Percentiles rank a stretch among this genome's conserved stretches.
These are phyloP conservation scores for Yamadazyma siamensis DNA, from an alignment of 1,139 yeast genomes.

Conservation along the genomic window DNA sequence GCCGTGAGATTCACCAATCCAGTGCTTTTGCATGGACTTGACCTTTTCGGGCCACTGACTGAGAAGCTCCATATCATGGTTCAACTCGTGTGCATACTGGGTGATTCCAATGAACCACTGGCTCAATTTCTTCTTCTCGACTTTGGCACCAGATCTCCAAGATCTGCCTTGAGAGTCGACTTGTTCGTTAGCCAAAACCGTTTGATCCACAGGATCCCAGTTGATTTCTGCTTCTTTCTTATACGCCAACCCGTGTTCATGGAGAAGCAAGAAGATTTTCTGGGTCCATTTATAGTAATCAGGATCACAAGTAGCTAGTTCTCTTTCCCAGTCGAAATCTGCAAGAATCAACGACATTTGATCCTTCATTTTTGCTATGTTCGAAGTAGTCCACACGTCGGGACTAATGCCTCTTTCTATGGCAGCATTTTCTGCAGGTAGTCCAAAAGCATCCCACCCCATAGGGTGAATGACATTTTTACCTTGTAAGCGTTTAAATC, in stretches of 20 bases:
- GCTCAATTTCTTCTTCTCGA: constrained; percentile 71
- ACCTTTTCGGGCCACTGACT: constrained; percentile 86
- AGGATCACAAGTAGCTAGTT: constrained; percentile 81
- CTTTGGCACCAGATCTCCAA: constrained; percentile 96
- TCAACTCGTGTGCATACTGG: constrained; percentile 64
- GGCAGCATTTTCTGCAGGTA: constrained; percentile 98
- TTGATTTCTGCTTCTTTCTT: constrained; percentile 84
- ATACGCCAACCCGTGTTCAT: constrained; percentile 78
- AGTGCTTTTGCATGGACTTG: constrained; percentile 82
- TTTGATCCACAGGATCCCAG: constrained; percentile 96
- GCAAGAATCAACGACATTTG: constrained; percentile 79
- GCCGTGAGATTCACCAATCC: constrained; percentile 93
- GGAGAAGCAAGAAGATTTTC: constrained; percentile 68
- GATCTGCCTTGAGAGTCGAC: constrained; percentile 88
- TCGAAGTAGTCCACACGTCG: constrained; percentile 72
- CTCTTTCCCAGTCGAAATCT: constrained; percentile 92
- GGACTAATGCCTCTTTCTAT: constrained; percentile 81
- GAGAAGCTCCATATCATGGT: constrained; percentile 57
- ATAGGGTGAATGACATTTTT: constrained; percentile 84
- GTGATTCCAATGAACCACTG: constrained; percentile 96
- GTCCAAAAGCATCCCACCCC: constrained; percentile 99
- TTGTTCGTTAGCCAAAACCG: constrained; percentile 95
- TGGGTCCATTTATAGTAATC: constrained; percentile 94
- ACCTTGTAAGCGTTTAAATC: constrained; percentile 77
- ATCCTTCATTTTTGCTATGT: constrained; percentile 76